Conservation (phyloP, 164 flowering plant species). For the Platanus orientalis region DNA sequence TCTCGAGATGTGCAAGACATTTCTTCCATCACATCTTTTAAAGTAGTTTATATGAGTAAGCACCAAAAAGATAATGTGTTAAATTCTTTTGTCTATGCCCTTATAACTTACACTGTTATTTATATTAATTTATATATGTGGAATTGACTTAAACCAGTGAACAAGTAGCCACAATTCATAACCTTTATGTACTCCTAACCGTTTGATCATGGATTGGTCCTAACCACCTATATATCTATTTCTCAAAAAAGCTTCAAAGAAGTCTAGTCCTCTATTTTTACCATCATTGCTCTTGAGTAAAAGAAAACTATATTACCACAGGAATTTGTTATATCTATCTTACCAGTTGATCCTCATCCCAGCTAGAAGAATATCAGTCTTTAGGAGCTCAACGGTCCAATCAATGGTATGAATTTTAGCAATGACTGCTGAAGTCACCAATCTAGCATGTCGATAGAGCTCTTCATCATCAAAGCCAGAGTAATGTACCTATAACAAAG, state of each 20-base stretch:
- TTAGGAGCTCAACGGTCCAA: conserved; percentile 49
- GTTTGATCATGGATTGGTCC: too few species aligned
- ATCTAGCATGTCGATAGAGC: conserved; percentile 39
- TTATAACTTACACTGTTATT: too few species aligned
- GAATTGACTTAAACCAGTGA: too few species aligned
- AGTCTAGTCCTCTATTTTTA: not conserved
- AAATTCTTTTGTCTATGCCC: too few species aligned
- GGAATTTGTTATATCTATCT: not conserved
- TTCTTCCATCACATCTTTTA: too few species aligned
- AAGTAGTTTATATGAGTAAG: too few species aligned
- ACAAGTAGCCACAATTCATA: too few species aligned
- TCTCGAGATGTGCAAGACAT: too few species aligned
- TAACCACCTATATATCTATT: not conserved
- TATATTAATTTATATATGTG: too few species aligned
- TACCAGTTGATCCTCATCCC: conserved; percentile 51
- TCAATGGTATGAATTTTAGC: conserved; percentile 57
- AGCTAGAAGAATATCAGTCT: conserved; percentile 37
- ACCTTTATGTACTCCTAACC: too few species aligned
- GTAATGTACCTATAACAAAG: conserved; percentile 23
- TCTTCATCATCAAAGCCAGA: conserved; percentile 40
- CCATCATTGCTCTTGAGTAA: not conserved
- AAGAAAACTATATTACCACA: not conserved
- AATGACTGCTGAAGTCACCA: conserved; percentile 53
- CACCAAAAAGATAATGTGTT: too few species aligned
- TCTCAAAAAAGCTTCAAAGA: not conserved